These are phyloP conservation scores for Agrocybe praecox DNA, from an alignment of 768 basidiomycete genomes.

Conservation along the genomic window DNA sequence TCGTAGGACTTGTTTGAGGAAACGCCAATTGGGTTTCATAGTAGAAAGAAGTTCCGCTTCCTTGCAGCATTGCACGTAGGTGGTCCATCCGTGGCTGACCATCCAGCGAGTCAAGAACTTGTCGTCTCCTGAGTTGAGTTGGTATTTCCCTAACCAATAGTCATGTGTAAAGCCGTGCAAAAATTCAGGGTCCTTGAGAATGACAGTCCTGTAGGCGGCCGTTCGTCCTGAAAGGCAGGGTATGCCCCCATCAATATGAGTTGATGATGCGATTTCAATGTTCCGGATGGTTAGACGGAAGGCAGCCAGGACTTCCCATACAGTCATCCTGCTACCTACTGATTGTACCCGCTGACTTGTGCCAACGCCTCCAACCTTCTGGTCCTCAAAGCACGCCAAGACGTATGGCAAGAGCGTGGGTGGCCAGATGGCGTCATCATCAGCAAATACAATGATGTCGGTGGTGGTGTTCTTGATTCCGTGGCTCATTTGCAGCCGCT, in stretches of 20 bases:
- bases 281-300: slow-evolving; percentile 93
- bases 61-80: slow-evolving; percentile 88
- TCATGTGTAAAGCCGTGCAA: slow-evolving; percentile 93
- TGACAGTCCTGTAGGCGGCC: slow-evolving; percentile 91
- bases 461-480: slow-evolving; percentile 90
- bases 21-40: slow-evolving; percentile 97
- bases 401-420: slow-evolving; percentile 87
- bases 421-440: slow-evolving; percentile 97
- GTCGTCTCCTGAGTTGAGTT: slow-evolving; percentile 92
- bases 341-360: slow-evolving; percentile 90
- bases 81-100: slow-evolving; percentile 94
- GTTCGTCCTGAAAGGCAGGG: slow-evolving; percentile 93
- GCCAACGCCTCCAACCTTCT: slow-evolving; percentile 90
- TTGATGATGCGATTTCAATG: slow-evolving; percentile 87
- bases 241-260: slow-evolving; percentile 91
- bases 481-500: slow-evolving; percentile 91
- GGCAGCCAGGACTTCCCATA: slow-evolving; percentile 95
- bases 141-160: slow-evolving; percentile 92
- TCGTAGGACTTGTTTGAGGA: slow-evolving; percentile 89
- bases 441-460: slow-evolving; percentile 93
- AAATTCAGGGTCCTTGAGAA: slow-evolving; percentile 94
- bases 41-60: slow-evolving; percentile 87
- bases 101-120: slow-evolving; percentile 96
- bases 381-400: slow-evolving; percentile 93
- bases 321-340: slow-evolving; percentile 77